Conservation (phyloP, 768 basidiomycete species). For the Podaxis rugospora region DNA sequence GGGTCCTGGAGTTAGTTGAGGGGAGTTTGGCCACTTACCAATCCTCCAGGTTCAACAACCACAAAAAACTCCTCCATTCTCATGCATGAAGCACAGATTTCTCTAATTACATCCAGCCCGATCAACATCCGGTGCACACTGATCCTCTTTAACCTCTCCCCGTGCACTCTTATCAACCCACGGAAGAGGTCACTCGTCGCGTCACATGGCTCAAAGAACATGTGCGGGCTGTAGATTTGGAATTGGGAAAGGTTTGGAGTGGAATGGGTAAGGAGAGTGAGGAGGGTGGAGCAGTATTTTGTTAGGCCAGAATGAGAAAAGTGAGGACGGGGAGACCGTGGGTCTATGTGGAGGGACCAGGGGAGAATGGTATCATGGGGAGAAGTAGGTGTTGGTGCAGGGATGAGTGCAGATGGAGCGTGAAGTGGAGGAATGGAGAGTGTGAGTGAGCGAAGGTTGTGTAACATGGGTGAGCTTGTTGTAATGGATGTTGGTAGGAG, state of each 20-base stretch:
- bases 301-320: neutral
- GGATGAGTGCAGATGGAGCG: conserved; percentile 21
- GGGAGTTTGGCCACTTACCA: conserved; percentile 32
- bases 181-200: conserved; percentile 48
- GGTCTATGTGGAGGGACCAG: neutral
- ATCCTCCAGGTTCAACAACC: conserved; percentile 38
- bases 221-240: conserved; percentile 52
- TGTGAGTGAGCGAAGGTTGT: conserved; percentile 27
- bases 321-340: neutral
- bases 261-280: conserved; percentile 37
- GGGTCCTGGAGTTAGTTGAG: neutral
- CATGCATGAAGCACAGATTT: conserved; percentile 51
- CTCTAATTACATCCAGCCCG: conserved; percentile 39
- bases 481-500: conserved; percentile 24
- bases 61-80: conserved; percentile 63
- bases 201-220: conserved; percentile 29
- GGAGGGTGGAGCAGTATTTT: neutral
- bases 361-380: neutral
- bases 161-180: conserved; percentile 46
- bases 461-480: conserved; percentile 28
- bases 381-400: neutral
- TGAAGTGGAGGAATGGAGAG: conserved; percentile 41
- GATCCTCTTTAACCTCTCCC: conserved; percentile 46
- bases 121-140: conserved; percentile 65
- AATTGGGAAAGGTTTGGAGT: conserved; percentile 45